Conservation (phyloP, 2,329 filamentous ascomycete species). For the Neurospora sp. region DNA sequence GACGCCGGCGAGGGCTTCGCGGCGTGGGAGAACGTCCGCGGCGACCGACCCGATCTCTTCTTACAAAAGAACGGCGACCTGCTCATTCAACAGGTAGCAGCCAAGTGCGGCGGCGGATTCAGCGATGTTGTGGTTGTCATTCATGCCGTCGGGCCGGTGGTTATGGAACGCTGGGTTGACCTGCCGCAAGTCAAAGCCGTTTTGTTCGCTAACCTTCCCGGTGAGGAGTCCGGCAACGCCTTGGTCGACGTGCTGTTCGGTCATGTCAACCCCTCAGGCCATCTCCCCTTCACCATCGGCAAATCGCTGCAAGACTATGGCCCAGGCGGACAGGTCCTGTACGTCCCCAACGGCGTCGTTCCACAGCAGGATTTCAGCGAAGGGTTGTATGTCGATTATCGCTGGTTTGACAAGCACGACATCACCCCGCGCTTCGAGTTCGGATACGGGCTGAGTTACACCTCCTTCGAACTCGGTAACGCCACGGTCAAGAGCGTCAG, state of each 20-base stretch:
- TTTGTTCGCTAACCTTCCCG: conserved; percentile 74
- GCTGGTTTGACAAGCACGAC: conserved; percentile 69
- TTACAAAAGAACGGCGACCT: conserved; percentile 70
- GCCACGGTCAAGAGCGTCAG: conserved; percentile 36
- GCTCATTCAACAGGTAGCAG: conserved; percentile 62
- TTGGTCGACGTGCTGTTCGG: conserved; percentile 74
- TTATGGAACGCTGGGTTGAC: conserved; percentile 74
- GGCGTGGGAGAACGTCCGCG: conserved; percentile 53
- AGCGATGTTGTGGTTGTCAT: conserved; percentile 73
- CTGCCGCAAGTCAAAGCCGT: conserved; percentile 69
- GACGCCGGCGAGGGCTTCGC: conserved; percentile 75
- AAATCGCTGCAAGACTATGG: conserved; percentile 69
- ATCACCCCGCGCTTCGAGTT: conserved; percentile 77
- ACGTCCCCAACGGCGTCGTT: conserved; percentile 55
- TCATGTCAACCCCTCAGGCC: conserved; percentile 51
- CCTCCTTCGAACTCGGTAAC: conserved; percentile 55
- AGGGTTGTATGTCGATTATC: conserved; percentile 73
- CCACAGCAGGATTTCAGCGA: conserved; percentile 80
- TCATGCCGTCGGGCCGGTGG: conserved; percentile 74
- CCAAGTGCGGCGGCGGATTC: conserved; percentile 51
- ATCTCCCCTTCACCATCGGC: conserved; percentile 80
- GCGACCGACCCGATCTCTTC: conserved; percentile 68
- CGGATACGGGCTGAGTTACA: conserved; percentile 78
- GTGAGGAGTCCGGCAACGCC: conserved; percentile 77
- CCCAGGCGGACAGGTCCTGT: conserved; percentile 57